Percentiles rank a stretch among this genome's conserved stretches.
Conservation (phyloP, 192 early-diverging fungal species). For the Linnemannia zychae region DNA sequence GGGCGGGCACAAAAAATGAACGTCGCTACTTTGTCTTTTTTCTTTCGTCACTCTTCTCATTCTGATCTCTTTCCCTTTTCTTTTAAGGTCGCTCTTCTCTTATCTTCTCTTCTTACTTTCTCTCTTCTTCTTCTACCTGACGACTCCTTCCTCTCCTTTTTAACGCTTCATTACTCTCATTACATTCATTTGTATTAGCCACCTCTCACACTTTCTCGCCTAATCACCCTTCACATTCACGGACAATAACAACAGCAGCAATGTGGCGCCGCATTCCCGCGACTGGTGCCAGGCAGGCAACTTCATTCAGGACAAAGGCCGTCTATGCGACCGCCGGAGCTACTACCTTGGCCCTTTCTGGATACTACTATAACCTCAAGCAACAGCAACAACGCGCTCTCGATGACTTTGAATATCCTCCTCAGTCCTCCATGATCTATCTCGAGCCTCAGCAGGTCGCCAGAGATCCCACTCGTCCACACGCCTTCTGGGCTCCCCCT, state of each 20-base stretch:
- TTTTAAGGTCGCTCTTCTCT: background rate
- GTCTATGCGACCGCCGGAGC: constrained; percentile 43
- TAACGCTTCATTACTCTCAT: constrained; percentile 13
- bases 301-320: constrained; percentile 25
- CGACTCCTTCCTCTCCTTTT: constrained; percentile 8
- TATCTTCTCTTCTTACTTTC: constrained; percentile 5
- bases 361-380: constrained; percentile 39
- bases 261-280: constrained; percentile 54
- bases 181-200: constrained; percentile 28
- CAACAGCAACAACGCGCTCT: constrained; percentile 4
- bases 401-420: constrained; percentile 37
- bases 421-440: constrained; percentile 50
- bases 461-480: constrained; percentile 61
- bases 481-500: constrained; percentile 82
- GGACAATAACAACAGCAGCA: background rate
- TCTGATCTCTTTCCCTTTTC: background rate
- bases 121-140: constrained; percentile 14
- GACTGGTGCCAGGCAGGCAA: constrained; percentile 22
- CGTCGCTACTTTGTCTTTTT: background rate
- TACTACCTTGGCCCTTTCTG: constrained; percentile 33
- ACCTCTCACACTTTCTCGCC: constrained; percentile 7
- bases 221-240: constrained; percentile 16
- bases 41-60: background rate
- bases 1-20: background rate
- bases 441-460: constrained; percentile 37